phyloP scores from a whole-genome alignment of 139 green algal species.

The Chlamydomonas urium region DNA sequence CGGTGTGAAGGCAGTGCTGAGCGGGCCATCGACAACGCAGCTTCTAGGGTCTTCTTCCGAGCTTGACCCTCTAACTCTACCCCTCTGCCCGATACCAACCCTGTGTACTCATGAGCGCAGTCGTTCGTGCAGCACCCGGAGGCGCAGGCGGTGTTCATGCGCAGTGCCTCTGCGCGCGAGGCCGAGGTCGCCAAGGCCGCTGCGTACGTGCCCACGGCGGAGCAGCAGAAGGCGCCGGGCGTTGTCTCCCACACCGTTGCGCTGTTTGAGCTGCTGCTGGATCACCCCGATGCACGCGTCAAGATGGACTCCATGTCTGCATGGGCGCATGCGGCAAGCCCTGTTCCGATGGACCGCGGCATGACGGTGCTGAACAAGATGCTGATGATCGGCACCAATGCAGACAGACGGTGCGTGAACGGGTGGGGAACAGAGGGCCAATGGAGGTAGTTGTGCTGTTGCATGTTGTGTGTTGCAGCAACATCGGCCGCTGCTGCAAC shows the following conservation, averaged over 20 bases:
- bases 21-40: too few species aligned
- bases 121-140: neutral
- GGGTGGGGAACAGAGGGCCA: too few species aligned
- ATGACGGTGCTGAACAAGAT: conserved; percentile 2
- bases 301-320: neutral
- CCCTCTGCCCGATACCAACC: too few species aligned
- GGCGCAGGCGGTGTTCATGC: neutral
- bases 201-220: neutral
- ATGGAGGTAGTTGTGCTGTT: too few species aligned
- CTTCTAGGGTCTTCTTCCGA: too few species aligned
- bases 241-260: neutral
- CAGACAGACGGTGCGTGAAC: too few species aligned
- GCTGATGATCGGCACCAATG: neutral
- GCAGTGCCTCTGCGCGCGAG: neutral
- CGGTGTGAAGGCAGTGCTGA: too few species aligned
- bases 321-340: neutral
- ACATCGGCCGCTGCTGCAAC: too few species aligned
- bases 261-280: neutral
- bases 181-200: neutral
- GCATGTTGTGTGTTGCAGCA: too few species aligned
- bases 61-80: too few species aligned
- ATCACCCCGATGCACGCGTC: neutral
- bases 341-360: neutral
- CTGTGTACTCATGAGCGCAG: too few species aligned
- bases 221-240: neutral